A percentile compares a stretch with the other conserved stretches of the same genome.
phyloP scores from a whole-genome alignment of 2,329 filamentous ascomycete genomes.

The Sclerotinia trifoliorum region DNA sequence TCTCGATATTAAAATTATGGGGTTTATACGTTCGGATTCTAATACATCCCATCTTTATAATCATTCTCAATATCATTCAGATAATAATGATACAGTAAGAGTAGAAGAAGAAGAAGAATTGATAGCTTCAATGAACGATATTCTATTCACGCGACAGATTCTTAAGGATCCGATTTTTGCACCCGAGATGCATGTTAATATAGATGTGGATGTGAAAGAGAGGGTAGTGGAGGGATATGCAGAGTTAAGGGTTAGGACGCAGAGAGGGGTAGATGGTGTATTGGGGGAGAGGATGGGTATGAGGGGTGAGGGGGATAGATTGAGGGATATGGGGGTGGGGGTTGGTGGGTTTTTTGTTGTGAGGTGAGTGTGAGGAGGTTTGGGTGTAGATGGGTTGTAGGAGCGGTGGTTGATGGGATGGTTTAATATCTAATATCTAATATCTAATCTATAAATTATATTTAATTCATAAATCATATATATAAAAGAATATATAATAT shows the following conservation, averaged over 20 bases:
- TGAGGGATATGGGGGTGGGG: slow-evolving; percentile 46
- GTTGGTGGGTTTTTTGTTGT: slow-evolving; percentile 44
- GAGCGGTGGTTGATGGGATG: background rate
- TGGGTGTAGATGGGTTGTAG: too few relatives aligned
- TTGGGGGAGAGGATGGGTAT: slow-evolving; percentile 49
- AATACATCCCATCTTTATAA: too few relatives aligned
- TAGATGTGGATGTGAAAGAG: slow-evolving; percentile 40
- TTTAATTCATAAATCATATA: too few relatives aligned
- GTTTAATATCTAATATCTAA: background rate
- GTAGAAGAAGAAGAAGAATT: slow-evolving; percentile 35
- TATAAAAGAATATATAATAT: too few relatives aligned
- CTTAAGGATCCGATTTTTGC: slow-evolving; percentile 44
- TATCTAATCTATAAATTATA: too few relatives aligned
- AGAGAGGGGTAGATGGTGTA: slow-evolving; percentile 56
- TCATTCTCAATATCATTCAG: too few relatives aligned
- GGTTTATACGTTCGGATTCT: slow-evolving; percentile 49
- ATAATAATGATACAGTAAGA: too few relatives aligned
- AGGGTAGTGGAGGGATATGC: slow-evolving; percentile 46
- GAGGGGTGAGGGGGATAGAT: slow-evolving; percentile 48
- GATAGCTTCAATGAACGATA: slow-evolving; percentile 43
- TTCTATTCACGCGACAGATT: slow-evolving; percentile 40
- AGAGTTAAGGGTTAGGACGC: slow-evolving; percentile 49
- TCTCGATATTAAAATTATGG: slow-evolving; percentile 59
- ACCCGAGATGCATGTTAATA: slow-evolving; percentile 33
- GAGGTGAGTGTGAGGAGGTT: slow-evolving; percentile 25